Evolutionary conservation across 345 rosid species (phyloP), one percentile per base, ranked within the genome.

Genomic region (Populus deltoides): DNA sequence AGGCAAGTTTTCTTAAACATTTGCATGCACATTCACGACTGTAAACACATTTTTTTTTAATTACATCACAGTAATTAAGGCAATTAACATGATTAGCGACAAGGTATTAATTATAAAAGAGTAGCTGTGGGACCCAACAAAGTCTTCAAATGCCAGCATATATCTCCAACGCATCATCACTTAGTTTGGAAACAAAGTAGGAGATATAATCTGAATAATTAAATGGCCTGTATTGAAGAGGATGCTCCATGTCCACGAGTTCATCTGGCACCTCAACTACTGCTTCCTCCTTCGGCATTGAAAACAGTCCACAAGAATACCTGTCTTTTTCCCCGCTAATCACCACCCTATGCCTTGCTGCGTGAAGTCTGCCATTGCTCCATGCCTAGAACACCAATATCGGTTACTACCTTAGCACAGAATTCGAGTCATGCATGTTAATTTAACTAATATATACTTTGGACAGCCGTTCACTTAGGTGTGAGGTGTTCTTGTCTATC

Each of bases 321-420:
- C 92, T 81, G 29, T 87, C 90, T 66, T 66, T 78, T 2, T 76
- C 68, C 8, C 82, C 86, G 41, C 80, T 77, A 61, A 86, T 81
- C 75, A 83, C 81, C 86, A 89, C 92, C 69, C 89, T 77, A 70
- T 89, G 92, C 29, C 74, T 83, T n/a, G 74, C 79, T 25, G 92
- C 86, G 39, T 77, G 62, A 22, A 87, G 79, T 66, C 90, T 85
- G 11, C 85, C 90, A 53, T 89, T 89, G 88, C 90, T 89, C 90
- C 90, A 87, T 12, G 88, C 90, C 92, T 88, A 61, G n/a, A 22
- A 13, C 61, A 55, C 22, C 15, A 20, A 4, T 8, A 7, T 3
- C 8, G 5, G 2, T 22, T 31, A 43, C 7, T 16, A 3, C 16
- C 0, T 66, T 27, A 75, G 2, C 36, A 33, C 4, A 33, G 36